Evolutionary conservation across 192 early-diverging fungal species (phyloP).

Genomic region (Lunasporangiospora selenospora): DNA sequence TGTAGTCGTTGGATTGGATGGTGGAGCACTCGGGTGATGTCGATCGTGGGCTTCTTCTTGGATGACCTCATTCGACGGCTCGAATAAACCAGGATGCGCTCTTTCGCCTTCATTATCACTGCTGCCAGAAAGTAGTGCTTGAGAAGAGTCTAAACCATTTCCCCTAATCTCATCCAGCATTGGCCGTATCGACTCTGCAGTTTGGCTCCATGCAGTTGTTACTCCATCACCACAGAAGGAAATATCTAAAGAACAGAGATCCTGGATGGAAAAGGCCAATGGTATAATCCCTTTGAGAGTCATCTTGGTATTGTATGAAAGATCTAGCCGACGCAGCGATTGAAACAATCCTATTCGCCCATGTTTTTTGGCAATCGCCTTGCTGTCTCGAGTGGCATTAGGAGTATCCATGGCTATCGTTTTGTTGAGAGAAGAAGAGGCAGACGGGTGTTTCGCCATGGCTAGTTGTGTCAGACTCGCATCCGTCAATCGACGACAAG

Average conservation of each 20-base stretch:
- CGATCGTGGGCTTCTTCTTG: too few species aligned
- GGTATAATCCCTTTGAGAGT: slow-evolving; percentile 36
- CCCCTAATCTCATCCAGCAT: too few species aligned
- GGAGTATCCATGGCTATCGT: too few species aligned
- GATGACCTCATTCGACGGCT: too few species aligned
- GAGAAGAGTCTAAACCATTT: too few species aligned
- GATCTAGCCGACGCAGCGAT: slow-evolving; percentile 27
- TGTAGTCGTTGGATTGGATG: too few species aligned
- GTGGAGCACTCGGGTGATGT: too few species aligned
- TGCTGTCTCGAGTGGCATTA: too few species aligned
- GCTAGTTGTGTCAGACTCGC: slow-evolving; percentile 18
- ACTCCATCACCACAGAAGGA: slow-evolving; percentile 44
- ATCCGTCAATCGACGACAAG: slow-evolving; percentile 26
- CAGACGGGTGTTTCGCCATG: background rate
- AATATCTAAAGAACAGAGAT: slow-evolving; percentile 30
- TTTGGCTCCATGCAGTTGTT: slow-evolving; percentile 19
- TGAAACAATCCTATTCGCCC: slow-evolving; percentile 10
- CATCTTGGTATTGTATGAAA: slow-evolving; percentile 42
- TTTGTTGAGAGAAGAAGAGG: background rate
- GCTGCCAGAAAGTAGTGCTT: too few species aligned
- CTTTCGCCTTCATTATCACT: too few species aligned
- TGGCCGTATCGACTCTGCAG: slow-evolving; percentile 7
- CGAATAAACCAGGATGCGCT: too few species aligned
- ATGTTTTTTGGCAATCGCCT: background rate
- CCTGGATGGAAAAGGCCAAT: slow-evolving; percentile 32